Conservation (phyloP, 2,329 filamentous ascomycete species). For the Aspergillus latus region DNA sequence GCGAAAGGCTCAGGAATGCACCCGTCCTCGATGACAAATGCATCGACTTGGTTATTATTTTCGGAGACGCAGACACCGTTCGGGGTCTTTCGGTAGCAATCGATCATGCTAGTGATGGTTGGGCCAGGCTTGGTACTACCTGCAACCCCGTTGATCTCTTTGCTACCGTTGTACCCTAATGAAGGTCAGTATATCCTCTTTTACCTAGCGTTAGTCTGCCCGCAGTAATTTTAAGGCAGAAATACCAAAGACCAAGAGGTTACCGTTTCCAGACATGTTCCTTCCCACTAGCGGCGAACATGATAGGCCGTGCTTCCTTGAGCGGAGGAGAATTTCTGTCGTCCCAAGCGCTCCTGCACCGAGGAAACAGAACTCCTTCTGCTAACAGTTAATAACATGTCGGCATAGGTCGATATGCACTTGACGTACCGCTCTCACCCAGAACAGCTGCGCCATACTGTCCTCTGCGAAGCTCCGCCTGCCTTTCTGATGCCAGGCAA, state of each 20-base stretch:
- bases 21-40: conserved; percentile 22
- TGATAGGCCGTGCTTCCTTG: conserved; percentile 4
- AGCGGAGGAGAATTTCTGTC: conserved; percentile 18
- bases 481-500: conserved; percentile 2
- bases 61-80: not conserved
- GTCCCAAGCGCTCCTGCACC: conserved; percentile 15
- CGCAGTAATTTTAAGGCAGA: too few species aligned
- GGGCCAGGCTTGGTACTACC: conserved; percentile 11
- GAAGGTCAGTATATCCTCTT: not conserved
- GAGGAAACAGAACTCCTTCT: conserved; percentile 63
- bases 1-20: conserved; percentile 18
- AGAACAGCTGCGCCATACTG: conserved; percentile 1
- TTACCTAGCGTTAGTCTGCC: too few species aligned
- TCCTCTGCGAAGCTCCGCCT: not conserved
- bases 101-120: conserved; percentile 21
- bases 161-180: conserved; percentile 6
- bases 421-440: conserved; percentile 41
- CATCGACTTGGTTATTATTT: conserved; percentile 7
- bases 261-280: conserved; percentile 15
- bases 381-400: not conserved
- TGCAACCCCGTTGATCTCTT: conserved; percentile 28
- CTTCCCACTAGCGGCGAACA: conserved; percentile 4
- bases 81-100: not conserved
- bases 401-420: too few species aligned
- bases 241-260: conserved; percentile 10